Evolutionary conservation across 805 yeast genomes (phyloP).

Genomic region (Myxozyma udenii): DNA sequence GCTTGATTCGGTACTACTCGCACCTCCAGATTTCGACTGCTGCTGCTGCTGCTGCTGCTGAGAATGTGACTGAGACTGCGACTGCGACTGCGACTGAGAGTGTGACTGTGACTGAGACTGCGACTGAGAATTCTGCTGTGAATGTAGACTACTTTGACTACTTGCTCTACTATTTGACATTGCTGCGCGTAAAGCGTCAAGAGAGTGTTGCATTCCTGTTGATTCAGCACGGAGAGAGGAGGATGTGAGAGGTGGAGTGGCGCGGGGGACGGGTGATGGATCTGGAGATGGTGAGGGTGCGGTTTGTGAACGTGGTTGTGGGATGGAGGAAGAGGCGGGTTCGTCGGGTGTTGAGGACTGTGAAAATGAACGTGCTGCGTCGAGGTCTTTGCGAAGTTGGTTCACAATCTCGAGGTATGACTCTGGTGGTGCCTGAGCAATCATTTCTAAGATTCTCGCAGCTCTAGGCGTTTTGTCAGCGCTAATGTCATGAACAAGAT

Average conservation of each 20-base stretch:
- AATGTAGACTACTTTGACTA: background rate
- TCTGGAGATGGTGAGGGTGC: no score
- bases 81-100: conserved; percentile 1
- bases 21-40: background rate
- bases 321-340: no score
- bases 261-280: background rate
- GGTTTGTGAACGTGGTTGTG: no score
- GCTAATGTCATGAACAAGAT: background rate
- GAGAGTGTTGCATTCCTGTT: conserved; percentile 2
- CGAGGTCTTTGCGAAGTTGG: background rate
- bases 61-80: no score
- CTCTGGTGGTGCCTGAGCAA: background rate
- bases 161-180: background rate
- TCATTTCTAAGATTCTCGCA: background rate
- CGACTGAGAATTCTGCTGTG: no score
- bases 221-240: background rate
- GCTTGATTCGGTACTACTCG: background rate
- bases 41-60: no score
- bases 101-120: no score
- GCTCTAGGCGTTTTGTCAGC: no score
- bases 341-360: no score
- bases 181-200: background rate
- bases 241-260: background rate
- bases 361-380: background rate
- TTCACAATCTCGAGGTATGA: background rate